Evolutionary conservation across 192 early-diverging fungal species (phyloP).

Genomic region (Chytriomyces sp.): DNA sequence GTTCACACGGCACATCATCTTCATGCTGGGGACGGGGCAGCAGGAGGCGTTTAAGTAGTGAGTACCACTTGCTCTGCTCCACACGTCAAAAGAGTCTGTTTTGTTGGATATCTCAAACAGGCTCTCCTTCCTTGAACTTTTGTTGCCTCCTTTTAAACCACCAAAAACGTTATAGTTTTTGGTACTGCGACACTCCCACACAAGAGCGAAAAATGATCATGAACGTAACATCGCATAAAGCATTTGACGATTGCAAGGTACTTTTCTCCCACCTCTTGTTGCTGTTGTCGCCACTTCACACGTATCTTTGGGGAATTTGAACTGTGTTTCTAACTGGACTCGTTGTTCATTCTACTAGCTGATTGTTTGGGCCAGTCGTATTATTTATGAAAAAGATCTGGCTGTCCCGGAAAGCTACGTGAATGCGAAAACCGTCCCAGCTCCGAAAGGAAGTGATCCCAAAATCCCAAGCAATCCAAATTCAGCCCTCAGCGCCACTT

Average conservation of each 20-base stretch:
- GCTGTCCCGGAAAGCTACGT: conserved; percentile 25
- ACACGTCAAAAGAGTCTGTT: neutral
- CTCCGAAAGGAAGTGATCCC: conserved; percentile 5
- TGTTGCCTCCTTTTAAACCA: neutral
- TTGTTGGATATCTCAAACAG: neutral
- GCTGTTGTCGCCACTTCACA: neutral
- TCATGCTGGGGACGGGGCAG: conserved; percentile 28
- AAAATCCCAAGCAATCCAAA: neutral
- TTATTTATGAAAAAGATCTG: conserved; percentile 41
- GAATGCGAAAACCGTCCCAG: neutral
- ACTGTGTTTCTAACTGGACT: neutral
- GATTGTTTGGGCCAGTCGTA: conserved; percentile 41
- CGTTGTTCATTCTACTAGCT: conserved; percentile 7
- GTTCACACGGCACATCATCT: conserved; percentile 37
- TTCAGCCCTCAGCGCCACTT: neutral
- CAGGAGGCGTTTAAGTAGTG: conserved; percentile 33
- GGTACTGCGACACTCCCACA: conserved; percentile 45
- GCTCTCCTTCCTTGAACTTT: neutral
- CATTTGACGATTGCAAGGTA: conserved; percentile 17
- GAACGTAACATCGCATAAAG: conserved; percentile 31
- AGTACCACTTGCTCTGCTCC: neutral
- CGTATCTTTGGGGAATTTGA: neutral
- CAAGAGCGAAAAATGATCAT: conserved; percentile 46
- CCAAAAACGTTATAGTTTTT: conserved; percentile 5
- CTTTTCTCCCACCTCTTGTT: neutral